These are phyloP conservation scores for Chalciporus chontae DNA, from an alignment of 768 basidiomycete species.

Conservation along the genomic window DNA sequence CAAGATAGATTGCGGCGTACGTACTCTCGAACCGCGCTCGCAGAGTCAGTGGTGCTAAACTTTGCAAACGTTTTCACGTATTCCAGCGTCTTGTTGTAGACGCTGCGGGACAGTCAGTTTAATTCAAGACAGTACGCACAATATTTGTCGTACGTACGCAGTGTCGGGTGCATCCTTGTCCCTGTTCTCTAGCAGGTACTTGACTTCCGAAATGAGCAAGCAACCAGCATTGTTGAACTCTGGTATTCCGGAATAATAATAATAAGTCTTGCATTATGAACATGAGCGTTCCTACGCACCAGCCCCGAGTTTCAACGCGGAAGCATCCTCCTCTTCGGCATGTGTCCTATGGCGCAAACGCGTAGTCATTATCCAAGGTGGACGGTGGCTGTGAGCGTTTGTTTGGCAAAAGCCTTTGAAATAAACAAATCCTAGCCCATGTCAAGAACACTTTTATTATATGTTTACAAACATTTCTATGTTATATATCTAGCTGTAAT, in stretches of 20 bases:
- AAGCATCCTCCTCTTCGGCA: slow-evolving; percentile 81
- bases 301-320: slow-evolving; percentile 76
- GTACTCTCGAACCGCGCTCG: slow-evolving; percentile 83
- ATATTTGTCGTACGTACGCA: slow-evolving; percentile 51
- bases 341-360: slow-evolving; percentile 62
- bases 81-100: slow-evolving; percentile 90
- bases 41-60: slow-evolving; percentile 82
- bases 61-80: slow-evolving; percentile 91
- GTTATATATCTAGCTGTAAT: slow-evolving; percentile 31
- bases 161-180: slow-evolving; percentile 88
- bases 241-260: slow-evolving; percentile 23
- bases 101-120: slow-evolving; percentile 42
- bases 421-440: slow-evolving; percentile 11
- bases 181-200: slow-evolving; percentile 82
- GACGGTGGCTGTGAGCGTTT: slow-evolving; percentile 43
- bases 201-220: slow-evolving; percentile 88
- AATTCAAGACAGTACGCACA: neutral
- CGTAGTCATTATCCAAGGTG: slow-evolving; percentile 49
- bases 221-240: slow-evolving; percentile 93
- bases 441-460: slow-evolving; percentile 26
- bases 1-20: slow-evolving; percentile 17
- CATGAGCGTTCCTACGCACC: slow-evolving; percentile 36
- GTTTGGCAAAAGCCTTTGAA: slow-evolving; percentile 34
- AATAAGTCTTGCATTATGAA: neutral
- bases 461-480: slow-evolving; percentile 36